Percentiles rank a stretch among this genome's conserved stretches.
Evolutionary conservation across 1,284 basidiomycete genomes (phyloP).

Genomic region (Entoloma clypeatum): DNA sequence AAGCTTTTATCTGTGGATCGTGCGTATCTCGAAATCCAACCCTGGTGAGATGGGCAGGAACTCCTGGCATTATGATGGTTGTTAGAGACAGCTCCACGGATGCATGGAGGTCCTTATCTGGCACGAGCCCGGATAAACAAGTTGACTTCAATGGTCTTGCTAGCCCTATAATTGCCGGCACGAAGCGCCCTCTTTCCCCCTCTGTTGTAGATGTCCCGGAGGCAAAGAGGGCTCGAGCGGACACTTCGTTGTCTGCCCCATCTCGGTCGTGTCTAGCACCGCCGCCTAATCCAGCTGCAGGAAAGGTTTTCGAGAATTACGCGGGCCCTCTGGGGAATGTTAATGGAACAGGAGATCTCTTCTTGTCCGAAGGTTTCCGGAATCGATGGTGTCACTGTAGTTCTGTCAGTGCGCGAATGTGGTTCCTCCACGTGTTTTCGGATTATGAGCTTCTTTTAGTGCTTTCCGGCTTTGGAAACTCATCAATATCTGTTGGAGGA

Average conservation of each 20-base stretch:
- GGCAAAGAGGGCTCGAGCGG: constrained; percentile 45
- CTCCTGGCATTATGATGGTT: constrained; percentile 60
- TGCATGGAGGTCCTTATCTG: constrained; percentile 50
- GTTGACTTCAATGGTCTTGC: constrained; percentile 24
- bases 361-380: constrained; percentile 67
- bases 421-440: constrained; percentile 11
- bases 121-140: constrained; percentile 21
- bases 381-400: constrained; percentile 71
- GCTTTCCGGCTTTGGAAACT: constrained; percentile 46
- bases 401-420: constrained; percentile 37
- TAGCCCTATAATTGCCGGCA: constrained; percentile 28
- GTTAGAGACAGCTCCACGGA: constrained; percentile 41
- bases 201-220: constrained; percentile 36
- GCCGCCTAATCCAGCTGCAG: constrained; percentile 36
- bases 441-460: constrained; percentile 35
- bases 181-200: constrained; percentile 49
- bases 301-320: constrained; percentile 35
- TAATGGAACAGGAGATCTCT: constrained; percentile 63
- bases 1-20: constrained; percentile 62
- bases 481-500: constrained; percentile 64
- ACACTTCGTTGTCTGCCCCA: constrained; percentile 20
- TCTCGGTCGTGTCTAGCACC: constrained; percentile 49
- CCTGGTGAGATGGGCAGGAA: constrained; percentile 62
- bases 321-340: constrained; percentile 23
- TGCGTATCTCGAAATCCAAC: constrained; percentile 55